These are phyloP conservation scores for Gnomoniopsis sp. DNA, from an alignment of 2,329 filamentous ascomycete species.

Conservation along the genomic window DNA sequence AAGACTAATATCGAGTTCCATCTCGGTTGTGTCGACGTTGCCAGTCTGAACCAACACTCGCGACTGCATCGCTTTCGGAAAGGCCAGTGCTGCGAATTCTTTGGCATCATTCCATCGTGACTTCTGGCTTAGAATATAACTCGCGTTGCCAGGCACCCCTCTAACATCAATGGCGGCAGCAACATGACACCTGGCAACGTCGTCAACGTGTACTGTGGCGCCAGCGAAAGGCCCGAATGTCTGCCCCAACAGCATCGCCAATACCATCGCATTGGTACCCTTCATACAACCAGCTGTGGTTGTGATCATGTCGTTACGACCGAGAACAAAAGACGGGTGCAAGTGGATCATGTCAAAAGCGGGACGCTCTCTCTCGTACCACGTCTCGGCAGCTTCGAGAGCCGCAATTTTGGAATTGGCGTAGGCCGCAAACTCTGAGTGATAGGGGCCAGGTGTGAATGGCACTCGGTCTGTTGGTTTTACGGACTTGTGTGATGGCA, in stretches of 20 bases:
- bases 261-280: constrained; percentile 32
- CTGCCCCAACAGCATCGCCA: constrained; percentile 32
- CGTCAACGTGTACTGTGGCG: constrained; percentile 33
- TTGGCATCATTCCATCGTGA: constrained; percentile 36
- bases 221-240: constrained; percentile 24
- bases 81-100: constrained; percentile 32
- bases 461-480: constrained; percentile 16
- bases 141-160: constrained; percentile 27
- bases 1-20: constrained; percentile 26
- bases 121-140: constrained; percentile 29
- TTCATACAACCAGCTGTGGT: constrained; percentile 26
- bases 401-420: constrained; percentile 33
- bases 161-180: constrained; percentile 28
- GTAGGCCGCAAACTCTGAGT: constrained; percentile 31
- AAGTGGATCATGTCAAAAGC: constrained; percentile 33
- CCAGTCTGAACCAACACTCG: constrained; percentile 24
- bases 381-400: constrained; percentile 30
- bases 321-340: constrained; percentile 34
- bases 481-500: constrained; percentile 1
- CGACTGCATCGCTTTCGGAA: constrained; percentile 25
- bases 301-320: constrained; percentile 32
- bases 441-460: constrained; percentile 25
- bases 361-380: constrained; percentile 29
- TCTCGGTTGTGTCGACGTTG: constrained; percentile 22
- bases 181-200: constrained; percentile 36